Conservation (phyloP, 129 eudicot genomes). For the Flaveria sonorensis region DNA sequence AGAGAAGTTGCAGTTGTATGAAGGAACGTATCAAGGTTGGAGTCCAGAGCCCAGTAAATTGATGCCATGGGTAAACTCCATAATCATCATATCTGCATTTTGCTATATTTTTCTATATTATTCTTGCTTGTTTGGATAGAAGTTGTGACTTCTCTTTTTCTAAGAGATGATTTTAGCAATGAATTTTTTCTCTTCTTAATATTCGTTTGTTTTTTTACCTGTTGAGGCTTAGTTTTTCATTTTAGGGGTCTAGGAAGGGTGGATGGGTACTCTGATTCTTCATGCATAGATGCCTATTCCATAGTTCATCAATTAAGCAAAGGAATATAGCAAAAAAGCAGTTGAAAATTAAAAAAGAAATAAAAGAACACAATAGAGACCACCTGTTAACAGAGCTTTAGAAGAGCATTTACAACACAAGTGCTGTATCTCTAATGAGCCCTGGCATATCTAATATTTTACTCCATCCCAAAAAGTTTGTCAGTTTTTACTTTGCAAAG, state of each 20-base stretch:
- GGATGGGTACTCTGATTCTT: too few species aligned
- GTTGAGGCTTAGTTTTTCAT: background rate
- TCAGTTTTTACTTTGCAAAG: background rate
- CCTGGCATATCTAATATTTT: conserved; percentile 1
- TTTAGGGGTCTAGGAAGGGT: background rate
- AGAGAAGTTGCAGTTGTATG: conserved; percentile 72
- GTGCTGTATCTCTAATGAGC: background rate
- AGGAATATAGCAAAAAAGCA: too few species aligned
- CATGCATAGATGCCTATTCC: too few species aligned
- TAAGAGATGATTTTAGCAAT: background rate
- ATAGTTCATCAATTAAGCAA: too few species aligned
- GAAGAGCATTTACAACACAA: background rate
- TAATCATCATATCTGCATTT: background rate
- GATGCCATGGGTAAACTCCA: conserved; percentile 64
- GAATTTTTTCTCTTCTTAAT: background rate
- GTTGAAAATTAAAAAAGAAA: too few species aligned
- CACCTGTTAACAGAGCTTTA: background rate
- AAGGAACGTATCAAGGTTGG: conserved; percentile 75
- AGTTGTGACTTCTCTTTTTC: background rate
- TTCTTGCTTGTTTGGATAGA: conserved; percentile 16
- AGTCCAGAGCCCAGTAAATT: conserved; percentile 60
- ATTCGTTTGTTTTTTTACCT: background rate
- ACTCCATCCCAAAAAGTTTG: background rate
- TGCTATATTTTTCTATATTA: background rate
- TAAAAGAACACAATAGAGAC: too few species aligned